Evolutionary conservation across 345 rosid species (phyloP).

Genomic region (Pseudoturritis turrita): DNA sequence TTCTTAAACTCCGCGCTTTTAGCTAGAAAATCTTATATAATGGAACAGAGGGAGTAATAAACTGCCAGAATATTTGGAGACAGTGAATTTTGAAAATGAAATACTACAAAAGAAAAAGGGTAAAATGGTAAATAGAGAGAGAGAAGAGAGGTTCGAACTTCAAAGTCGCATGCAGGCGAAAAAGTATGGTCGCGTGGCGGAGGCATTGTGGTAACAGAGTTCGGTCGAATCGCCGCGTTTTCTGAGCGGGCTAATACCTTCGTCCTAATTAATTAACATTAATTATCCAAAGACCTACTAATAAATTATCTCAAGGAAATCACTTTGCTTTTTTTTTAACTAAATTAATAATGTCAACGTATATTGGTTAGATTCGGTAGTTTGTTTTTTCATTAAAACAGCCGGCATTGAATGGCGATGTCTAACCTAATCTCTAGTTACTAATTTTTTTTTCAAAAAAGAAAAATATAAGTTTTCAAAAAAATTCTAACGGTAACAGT

Average conservation of each 20-base stretch:
- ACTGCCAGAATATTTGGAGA: constrained; percentile 15
- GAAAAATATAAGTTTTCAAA: too few relatives aligned
- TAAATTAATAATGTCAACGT: constrained; percentile 5
- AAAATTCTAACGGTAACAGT: too few relatives aligned
- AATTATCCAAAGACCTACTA: background rate
- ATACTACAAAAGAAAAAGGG: constrained; percentile 7
- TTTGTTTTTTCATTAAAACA: constrained; percentile 13
- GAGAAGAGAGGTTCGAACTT: constrained; percentile 4
- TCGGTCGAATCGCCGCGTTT: constrained; percentile 93
- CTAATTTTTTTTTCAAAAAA: background rate
- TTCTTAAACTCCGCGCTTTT: too few relatives aligned
- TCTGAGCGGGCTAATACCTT: background rate
- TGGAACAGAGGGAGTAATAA: too few relatives aligned
- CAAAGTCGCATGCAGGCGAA: constrained; percentile 44
- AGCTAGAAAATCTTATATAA: too few relatives aligned
- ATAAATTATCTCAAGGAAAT: background rate
- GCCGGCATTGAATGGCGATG: background rate
- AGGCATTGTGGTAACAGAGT: constrained; percentile 48
- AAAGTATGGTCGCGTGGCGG: constrained; percentile 54
- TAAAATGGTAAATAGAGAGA: constrained; percentile 5
- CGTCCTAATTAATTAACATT: background rate
- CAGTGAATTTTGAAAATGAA: background rate
- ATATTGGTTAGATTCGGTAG: background rate
- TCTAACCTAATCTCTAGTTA: background rate
- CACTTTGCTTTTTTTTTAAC: background rate